These are phyloP conservation scores for Zea mays DNA, from an alignment of 176 grass and related monocot species.

Conservation along the genomic window DNA sequence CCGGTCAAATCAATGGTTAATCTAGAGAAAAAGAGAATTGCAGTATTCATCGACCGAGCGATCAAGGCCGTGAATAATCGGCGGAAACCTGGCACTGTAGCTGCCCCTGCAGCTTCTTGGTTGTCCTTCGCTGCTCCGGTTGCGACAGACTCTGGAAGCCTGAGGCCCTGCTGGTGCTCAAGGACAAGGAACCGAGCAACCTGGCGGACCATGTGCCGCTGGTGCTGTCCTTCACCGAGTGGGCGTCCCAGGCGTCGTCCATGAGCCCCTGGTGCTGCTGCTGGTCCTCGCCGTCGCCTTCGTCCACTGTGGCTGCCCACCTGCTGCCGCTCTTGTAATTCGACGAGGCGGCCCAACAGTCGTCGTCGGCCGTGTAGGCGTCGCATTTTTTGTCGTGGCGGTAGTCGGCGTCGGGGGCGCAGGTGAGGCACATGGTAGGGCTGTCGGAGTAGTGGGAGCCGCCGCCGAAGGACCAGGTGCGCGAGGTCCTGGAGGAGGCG, in stretches of 20 bases:
- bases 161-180: conserved; percentile 17
- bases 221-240: not conserved
- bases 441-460: conserved; percentile 48
- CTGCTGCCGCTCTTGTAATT: not conserved
- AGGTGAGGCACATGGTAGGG: conserved; percentile 45
- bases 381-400: conserved; percentile 61
- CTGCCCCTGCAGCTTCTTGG: conserved; percentile 39
- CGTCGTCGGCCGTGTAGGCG: conserved; percentile 51
- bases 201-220: conserved; percentile 10
- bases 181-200: not conserved
- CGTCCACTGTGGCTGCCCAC: not conserved
- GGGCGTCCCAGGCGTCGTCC: conserved; percentile 15
- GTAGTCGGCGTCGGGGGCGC: conserved; percentile 45
- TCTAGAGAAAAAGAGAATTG: not conserved
- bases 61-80: not conserved
- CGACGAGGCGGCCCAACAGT: not conserved
- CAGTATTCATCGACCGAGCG: not conserved
- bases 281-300: not conserved
- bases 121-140: conserved; percentile 37
- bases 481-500: conserved; percentile 42
- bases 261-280: conserved; percentile 18
- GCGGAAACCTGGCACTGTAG: conserved; percentile 21
- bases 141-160: conserved; percentile 52
- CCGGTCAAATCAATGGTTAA: not conserved
- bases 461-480: conserved; percentile 53